phyloP scores from a whole-genome alignment of 2,329 filamentous ascomycete genomes.

The Lasiodiplodia gonubiensis region DNA sequence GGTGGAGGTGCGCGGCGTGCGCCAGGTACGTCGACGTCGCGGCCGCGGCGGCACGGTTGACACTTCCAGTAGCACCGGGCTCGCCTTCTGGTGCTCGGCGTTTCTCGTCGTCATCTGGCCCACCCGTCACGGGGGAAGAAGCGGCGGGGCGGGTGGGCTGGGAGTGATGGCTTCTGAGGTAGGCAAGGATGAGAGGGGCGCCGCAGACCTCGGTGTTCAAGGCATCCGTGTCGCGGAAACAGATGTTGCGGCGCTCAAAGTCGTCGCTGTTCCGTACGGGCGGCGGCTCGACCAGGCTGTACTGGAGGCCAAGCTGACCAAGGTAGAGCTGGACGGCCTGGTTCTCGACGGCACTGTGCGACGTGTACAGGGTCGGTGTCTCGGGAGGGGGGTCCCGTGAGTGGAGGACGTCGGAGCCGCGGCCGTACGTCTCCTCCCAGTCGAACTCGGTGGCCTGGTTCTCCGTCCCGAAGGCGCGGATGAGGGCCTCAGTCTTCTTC shows the following conservation, averaged over 20 bases:
- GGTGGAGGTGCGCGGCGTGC: conserved; percentile 7
- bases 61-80: conserved; percentile 16
- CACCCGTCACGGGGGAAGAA: not conserved
- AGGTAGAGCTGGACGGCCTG: conserved; percentile 42
- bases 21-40: not conserved
- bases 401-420: conserved; percentile 83
- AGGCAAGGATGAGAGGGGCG: conserved; percentile 39
- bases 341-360: conserved; percentile 39
- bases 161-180: conserved; percentile 42
- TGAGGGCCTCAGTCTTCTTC: conserved; percentile 68
- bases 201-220: conserved; percentile 41
- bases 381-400: conserved; percentile 40
- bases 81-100: conserved; percentile 32
- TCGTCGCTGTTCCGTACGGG: conserved; percentile 34
- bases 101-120: not conserved
- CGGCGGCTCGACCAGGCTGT: conserved; percentile 31
- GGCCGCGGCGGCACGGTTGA: not conserved
- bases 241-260: conserved; percentile 31
- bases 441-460: conserved; percentile 74
- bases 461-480: conserved; percentile 82
- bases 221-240: conserved; percentile 43
- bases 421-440: conserved; percentile 77
- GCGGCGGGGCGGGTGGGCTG: not conserved
- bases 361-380: conserved; percentile 48
- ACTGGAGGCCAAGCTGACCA: conserved; percentile 35